Conservation (phyloP, 768 basidiomycete species). For the Kwoniella heveanensis region DNA sequence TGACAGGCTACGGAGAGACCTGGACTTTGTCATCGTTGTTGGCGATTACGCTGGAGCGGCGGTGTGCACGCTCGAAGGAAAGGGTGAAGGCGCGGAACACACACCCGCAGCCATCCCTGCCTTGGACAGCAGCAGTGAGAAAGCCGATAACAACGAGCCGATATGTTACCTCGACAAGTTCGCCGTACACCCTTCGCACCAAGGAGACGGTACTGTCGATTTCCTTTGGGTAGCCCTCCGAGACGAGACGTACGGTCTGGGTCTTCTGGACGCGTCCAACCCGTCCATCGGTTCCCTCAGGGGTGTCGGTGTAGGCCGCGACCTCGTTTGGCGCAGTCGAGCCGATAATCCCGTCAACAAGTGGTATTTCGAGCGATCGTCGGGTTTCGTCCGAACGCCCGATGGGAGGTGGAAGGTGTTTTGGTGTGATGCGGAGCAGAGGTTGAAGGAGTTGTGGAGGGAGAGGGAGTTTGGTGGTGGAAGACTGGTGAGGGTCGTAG, state of each 20-base stretch:
- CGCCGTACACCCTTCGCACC: slow-evolving; percentile 88
- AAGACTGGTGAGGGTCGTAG: slow-evolving; percentile 59
- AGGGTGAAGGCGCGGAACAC: slow-evolving; percentile 1
- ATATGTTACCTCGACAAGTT: slow-evolving; percentile 97
- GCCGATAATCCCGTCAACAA: slow-evolving; percentile 95
- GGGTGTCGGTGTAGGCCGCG: slow-evolving; percentile 84
- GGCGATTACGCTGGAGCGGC: slow-evolving; percentile 96
- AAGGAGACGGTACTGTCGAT: slow-evolving; percentile 98
- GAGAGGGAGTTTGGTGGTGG: slow-evolving; percentile 55
- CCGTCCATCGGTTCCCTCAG: slow-evolving; percentile 85
- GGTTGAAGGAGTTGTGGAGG: slow-evolving; percentile 61
- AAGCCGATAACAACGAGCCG: slow-evolving; percentile 5
- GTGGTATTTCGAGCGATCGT: slow-evolving; percentile 97
- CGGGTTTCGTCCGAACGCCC: slow-evolving; percentile 67
- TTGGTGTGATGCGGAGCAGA: slow-evolving; percentile 97
- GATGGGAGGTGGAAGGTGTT: slow-evolving; percentile 78
- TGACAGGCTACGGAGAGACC: slow-evolving; percentile 67
- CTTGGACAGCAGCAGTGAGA: too few species aligned
- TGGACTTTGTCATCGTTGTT: slow-evolving; percentile 91
- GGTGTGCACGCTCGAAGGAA: slow-evolving; percentile 72
- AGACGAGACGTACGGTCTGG: slow-evolving; percentile 96
- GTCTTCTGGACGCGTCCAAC: slow-evolving; percentile 88
- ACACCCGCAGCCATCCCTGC: too few species aligned
- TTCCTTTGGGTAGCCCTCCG: slow-evolving; percentile 98
- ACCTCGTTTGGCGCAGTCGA: slow-evolving; percentile 93